Evolutionary conservation across 2,329 filamentous ascomycete species (phyloP).

Genomic region (Didymellaceae sp.): DNA sequence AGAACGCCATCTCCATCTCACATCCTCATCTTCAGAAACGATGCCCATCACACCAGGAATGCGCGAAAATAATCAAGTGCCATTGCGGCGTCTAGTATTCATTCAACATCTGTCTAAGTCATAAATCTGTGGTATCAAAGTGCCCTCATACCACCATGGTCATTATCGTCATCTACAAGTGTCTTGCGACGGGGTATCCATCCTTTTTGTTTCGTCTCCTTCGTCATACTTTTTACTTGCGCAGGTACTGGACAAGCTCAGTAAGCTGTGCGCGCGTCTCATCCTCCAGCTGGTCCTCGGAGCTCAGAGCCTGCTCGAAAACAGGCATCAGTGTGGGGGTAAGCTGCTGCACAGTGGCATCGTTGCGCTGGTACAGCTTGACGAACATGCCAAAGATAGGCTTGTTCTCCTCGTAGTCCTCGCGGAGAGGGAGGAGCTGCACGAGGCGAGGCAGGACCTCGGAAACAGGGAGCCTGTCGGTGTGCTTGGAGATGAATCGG

Average conservation of each 20-base stretch:
- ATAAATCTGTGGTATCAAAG: constrained; percentile 32
- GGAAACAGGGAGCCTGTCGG: constrained; percentile 78
- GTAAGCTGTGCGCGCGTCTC: constrained; percentile 72
- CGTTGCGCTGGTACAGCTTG: constrained; percentile 76
- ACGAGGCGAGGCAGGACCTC: constrained; percentile 84
- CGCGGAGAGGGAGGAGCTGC: constrained; percentile 81
- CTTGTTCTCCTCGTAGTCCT: constrained; percentile 96
- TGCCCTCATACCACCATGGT: constrained; percentile 18
- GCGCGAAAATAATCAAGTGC: constrained; percentile 2
- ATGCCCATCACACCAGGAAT: no score
- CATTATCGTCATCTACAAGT: constrained; percentile 26
- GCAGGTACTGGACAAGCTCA: constrained; percentile 65
- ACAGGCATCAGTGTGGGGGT: constrained; percentile 73
- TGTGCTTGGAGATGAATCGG: constrained; percentile 89
- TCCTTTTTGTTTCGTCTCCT: constrained; percentile 23
- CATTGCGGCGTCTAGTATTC: constrained; percentile 11
- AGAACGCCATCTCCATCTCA: constrained; percentile 4
- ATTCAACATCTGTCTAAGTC: constrained; percentile 29
- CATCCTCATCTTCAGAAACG: no score
- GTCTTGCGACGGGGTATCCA: constrained; percentile 39
- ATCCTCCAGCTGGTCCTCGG: constrained; percentile 76
- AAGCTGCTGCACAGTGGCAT: constrained; percentile 72
- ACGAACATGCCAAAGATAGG: constrained; percentile 91
- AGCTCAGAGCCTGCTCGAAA: constrained; percentile 75
- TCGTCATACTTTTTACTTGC: constrained; percentile 41